Evolutionary conservation across 352 stramenopile species (phyloP).

Genomic region (Phytopythium litorale): DNA sequence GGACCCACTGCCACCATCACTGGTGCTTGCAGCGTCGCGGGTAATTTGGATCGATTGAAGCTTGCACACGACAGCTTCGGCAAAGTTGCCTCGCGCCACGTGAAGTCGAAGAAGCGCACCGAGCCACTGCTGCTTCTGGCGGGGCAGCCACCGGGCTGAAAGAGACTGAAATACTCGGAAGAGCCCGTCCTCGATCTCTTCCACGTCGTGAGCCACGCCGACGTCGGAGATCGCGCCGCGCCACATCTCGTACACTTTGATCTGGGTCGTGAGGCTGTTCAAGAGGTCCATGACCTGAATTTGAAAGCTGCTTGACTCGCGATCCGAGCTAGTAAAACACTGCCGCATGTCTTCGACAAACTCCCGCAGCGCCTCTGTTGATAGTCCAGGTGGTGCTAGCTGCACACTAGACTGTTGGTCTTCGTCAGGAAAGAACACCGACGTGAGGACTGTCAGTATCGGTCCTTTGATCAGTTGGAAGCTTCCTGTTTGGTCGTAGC

Average conservation of each 20-base stretch:
- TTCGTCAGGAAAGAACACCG: conserved; percentile 33
- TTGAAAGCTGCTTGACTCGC: conserved; percentile 27
- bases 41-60: conserved; percentile 41
- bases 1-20: neutral
- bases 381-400: conserved; percentile 13
- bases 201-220: conserved; percentile 27
- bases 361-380: conserved; percentile 31
- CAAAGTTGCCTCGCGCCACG: conserved; percentile 28
- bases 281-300: conserved; percentile 44
- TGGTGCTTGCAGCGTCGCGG: conserved; percentile 4
- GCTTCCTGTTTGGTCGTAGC: conserved; percentile 62
- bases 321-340: conserved; percentile 13
- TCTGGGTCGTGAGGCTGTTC: conserved; percentile 46
- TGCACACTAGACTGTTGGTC: neutral
- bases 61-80: conserved; percentile 63
- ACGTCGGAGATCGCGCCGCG: conserved; percentile 23
- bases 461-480: conserved; percentile 49
- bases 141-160: conserved; percentile 47
- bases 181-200: conserved; percentile 68
- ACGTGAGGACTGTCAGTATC: conserved; percentile 42
- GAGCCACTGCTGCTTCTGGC: conserved; percentile 60
- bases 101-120: conserved; percentile 59
- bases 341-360: conserved; percentile 54
- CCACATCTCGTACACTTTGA: conserved; percentile 62
- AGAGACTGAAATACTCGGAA: conserved; percentile 43